Evolutionary conservation across 148 eudicot genomes (phyloP), one percentile per base, ranked within the genome.

Genomic region (Fagopyrum homotropicum): DNA sequence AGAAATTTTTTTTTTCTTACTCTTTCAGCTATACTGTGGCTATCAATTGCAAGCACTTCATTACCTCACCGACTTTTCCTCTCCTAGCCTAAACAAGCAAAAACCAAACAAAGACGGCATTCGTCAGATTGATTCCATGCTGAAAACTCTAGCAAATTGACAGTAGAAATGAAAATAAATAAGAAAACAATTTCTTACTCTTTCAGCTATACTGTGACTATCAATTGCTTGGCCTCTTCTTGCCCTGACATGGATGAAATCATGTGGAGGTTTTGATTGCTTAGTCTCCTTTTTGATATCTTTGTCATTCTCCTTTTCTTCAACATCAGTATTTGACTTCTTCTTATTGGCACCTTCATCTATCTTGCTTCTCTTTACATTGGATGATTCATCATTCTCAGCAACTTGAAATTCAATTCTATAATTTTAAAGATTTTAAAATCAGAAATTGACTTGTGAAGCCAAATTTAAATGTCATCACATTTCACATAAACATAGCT

Each of bases 31-130:
- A n/a, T n/a, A n/a, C n/a, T n/a, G n/a, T n/a, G n/a, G n/a, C n/a
- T n/a, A n/a, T n/a, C n/a, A n/a, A n/a, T 72, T 88, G 92, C 15
- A 88, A 73, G 74, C 86, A 75, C 77, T 77, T 83, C 84, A 83
- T 73, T 51, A 82, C 79, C 69, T 91, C 93, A 81, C 98, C 85
- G 44, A 94, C 89, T 80, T 90, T 94, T 72, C 91, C 98, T 76
- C 98, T 84, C 40, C 98, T 77, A 9, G 90, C 98, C 98, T 94
- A 77, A 3, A 68, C 49, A 75, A 69, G 17, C 7, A 19, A 44
- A 66, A 45, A 59, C n/a, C 60, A 52, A 61, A 45, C n/a, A 68
- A 30, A 72, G 16, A 17, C 44, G 35, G 35, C 47, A 40, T 2
- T 35, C 12, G 15, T 66, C 47, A 66, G n/a, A 57, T 29, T 15